Percentiles rank a stretch among this genome's conserved stretches.
phyloP scores from a whole-genome alignment of 257 asterid species.

The Cruciata laevipes region DNA sequence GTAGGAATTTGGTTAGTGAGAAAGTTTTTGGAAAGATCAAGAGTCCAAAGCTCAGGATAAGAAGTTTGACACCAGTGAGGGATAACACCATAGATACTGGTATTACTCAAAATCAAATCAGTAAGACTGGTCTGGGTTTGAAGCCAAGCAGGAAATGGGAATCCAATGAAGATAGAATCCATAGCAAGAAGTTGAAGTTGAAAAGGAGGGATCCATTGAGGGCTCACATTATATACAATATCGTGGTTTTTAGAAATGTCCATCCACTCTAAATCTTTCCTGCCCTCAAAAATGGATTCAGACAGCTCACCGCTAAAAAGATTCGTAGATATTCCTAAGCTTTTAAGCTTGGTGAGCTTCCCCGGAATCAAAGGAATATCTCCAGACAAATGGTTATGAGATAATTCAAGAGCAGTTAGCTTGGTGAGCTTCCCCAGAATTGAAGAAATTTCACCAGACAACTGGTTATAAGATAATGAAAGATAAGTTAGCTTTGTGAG shows the following conservation, averaged over 20 bases:
- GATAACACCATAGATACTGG: conserved; percentile 2
- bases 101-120: not conserved
- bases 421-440: conserved; percentile 1
- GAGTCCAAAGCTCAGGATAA: not conserved
- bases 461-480: not conserved
- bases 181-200: not conserved
- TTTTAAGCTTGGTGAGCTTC: too few species aligned
- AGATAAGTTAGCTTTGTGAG: not conserved
- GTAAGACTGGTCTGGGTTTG: conserved; percentile 6
- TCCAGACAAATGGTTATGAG: not conserved
- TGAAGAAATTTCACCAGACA: not conserved
- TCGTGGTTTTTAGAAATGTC: not conserved
- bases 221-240: conserved; percentile 5
- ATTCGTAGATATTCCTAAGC: not conserved
- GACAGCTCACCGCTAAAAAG: conserved; percentile 10
- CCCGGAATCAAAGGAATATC: conserved; percentile 1
- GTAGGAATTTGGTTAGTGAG: not conserved
- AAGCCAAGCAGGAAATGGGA: conserved; percentile 3
- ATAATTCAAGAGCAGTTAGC: not conserved
- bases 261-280: not conserved
- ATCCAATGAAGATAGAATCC: not conserved
- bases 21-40: conserved; percentile 17
- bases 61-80: conserved; percentile 12
- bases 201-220: conserved; percentile 22
- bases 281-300: conserved; percentile 5